phyloP scores from a whole-genome alignment of 345 rosid genomes.

The Microcos paniculata region DNA sequence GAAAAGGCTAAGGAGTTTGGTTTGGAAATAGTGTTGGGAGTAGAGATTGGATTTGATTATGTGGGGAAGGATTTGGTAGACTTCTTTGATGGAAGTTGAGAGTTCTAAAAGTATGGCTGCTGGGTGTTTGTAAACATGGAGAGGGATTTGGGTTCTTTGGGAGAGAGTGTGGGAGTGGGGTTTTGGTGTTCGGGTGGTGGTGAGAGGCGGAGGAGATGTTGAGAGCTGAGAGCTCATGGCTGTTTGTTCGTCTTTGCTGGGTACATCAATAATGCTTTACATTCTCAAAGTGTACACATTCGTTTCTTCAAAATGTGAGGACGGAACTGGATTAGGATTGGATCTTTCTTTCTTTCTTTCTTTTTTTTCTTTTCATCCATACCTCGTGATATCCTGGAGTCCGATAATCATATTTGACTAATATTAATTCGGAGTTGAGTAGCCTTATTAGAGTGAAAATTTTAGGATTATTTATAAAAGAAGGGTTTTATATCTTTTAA shows the following conservation, averaged over 20 bases:
- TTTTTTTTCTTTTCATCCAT: too few relatives aligned
- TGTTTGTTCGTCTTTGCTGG: neutral
- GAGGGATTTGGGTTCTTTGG: slow-evolving; percentile 59
- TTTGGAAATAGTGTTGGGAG: slow-evolving; percentile 59
- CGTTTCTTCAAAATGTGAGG: too few relatives aligned
- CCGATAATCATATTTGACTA: too few relatives aligned
- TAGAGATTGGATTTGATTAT: slow-evolving; percentile 64
- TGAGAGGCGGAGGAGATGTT: slow-evolving; percentile 16
- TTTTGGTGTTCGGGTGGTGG: slow-evolving; percentile 16
- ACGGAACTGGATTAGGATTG: too few relatives aligned
- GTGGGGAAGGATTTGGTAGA: slow-evolving; percentile 64
- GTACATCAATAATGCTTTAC: too few relatives aligned
- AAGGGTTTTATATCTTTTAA: too few relatives aligned
- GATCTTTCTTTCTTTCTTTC: too few relatives aligned
- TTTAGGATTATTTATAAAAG: too few relatives aligned
- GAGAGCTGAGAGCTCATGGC: slow-evolving; percentile 35
- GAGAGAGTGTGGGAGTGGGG: slow-evolving; percentile 37
- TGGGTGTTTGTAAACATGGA: slow-evolving; percentile 70
- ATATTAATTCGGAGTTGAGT: too few relatives aligned
- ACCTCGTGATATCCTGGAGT: too few relatives aligned
- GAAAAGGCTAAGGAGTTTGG: slow-evolving; percentile 79
- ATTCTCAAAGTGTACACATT: too few relatives aligned
- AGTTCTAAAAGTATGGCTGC: slow-evolving; percentile 73
- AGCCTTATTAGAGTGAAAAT: too few relatives aligned
- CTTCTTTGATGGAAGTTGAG: slow-evolving; percentile 52